Conservation (phyloP, 495 filamentous ascomycete genomes). For the Oidiodendron maius region DNA sequence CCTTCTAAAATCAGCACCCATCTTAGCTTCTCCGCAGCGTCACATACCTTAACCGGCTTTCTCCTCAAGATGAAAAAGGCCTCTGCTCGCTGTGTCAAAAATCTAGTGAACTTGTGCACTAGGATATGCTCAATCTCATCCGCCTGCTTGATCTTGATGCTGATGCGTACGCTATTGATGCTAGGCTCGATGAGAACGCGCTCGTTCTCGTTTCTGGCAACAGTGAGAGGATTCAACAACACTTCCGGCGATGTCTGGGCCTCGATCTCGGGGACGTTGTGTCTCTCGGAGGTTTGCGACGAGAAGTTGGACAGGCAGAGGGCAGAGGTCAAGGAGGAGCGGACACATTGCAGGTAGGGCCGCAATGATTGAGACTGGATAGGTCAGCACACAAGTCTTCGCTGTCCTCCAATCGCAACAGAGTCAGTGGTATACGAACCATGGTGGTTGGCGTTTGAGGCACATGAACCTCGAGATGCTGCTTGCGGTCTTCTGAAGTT, state of each 20-base stretch:
- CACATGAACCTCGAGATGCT: slow-evolving; percentile 3
- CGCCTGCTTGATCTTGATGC: slow-evolving; percentile 97
- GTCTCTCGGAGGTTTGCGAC: slow-evolving; percentile 89
- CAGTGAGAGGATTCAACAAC: slow-evolving; percentile 80
- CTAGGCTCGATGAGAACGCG: slow-evolving; percentile 88
- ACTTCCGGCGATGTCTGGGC: slow-evolving; percentile 88
- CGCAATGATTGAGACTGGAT: slow-evolving; percentile 94
- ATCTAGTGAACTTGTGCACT: slow-evolving; percentile 96
- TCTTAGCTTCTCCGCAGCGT: background rate
- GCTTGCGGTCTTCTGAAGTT: slow-evolving; percentile 6
- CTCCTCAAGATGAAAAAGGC: slow-evolving; percentile 94
- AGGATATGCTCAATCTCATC: slow-evolving; percentile 98
- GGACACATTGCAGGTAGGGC: slow-evolving; percentile 94
- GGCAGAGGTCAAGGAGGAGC: slow-evolving; percentile 87
- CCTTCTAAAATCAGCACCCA: slow-evolving; percentile 42
- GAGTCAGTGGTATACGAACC: slow-evolving; percentile 4
- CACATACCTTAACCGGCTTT: slow-evolving; percentile 83
- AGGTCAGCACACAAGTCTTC: background rate
- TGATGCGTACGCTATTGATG: slow-evolving; percentile 91
- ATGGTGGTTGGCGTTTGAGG: slow-evolving; percentile 5
- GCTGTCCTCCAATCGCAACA: too few species aligned
- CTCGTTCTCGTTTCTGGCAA: slow-evolving; percentile 93
- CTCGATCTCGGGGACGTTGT: slow-evolving; percentile 98
- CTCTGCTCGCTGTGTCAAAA: slow-evolving; percentile 91
- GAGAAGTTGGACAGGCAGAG: slow-evolving; percentile 96